Evolutionary conservation across 139 green algal species (phyloP), one percentile per base, ranked within the genome.

Genomic region (Chlorella vulgaris): DNA sequence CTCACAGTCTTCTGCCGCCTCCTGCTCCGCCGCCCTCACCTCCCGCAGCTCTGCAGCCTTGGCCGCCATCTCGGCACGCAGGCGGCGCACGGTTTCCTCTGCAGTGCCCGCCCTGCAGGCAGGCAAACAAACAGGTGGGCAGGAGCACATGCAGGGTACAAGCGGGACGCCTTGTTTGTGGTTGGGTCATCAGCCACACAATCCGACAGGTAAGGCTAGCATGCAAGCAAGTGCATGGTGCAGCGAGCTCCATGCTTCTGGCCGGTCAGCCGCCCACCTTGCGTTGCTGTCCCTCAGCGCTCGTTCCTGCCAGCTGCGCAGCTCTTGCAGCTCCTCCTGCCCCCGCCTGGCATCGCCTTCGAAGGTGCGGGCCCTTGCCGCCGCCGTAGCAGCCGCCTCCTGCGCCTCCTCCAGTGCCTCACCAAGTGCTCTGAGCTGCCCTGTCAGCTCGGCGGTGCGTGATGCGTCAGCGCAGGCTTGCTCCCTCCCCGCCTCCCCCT

Each of bases 341-440:
- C 31, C 73, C 7, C 53, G 51, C 51, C 36, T 50, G 10, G 73
- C 73, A 21, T 78, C 71, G 0, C n/a, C 51, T 53, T 79, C 73
- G 22, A 22, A 53, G 35, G 35, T 67, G 35, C 58, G 36, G 5
- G 74, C 58, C 4, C 29, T 33, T 28, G 74, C 74, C 10, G 58
- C 74, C 26, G 74, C 74, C 2, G 39, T 58, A 7, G 58, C 74
- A 15, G 74, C 58, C n/a, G 74, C 74, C 74, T 80, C 74, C 58
- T 80, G 74, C 58, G 74, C 74, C 58, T 55, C 58, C 31, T 55
- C 74, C 74, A 80, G 74, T 38, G 55, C 38, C 4, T 69, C 74
- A 5, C 58, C 28, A 36, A 70, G 58, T 15, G n/a, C 6, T 13
- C 8, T 39, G 28, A 70, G 24, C 74, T 80, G 58, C n/a, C 55